A percentile compares a stretch with the other conserved stretches of the same genome.
Evolutionary conservation across 2,329 filamentous ascomycete species (phyloP).

Genomic region (Fusarium sulawesiense): DNA sequence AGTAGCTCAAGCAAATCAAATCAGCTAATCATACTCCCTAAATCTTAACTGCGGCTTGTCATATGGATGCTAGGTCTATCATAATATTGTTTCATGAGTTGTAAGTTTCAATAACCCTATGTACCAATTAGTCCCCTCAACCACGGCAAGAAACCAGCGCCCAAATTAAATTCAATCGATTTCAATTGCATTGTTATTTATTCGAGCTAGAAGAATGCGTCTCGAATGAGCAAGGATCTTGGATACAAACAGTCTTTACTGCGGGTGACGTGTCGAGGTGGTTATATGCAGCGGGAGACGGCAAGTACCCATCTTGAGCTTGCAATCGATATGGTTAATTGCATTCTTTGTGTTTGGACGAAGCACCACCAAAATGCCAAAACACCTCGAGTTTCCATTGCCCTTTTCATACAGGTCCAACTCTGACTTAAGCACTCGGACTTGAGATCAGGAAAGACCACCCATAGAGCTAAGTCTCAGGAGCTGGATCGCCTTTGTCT

Average conservation of each 20-base stretch:
- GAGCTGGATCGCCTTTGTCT: neutral
- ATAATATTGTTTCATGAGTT: neutral
- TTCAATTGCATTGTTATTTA: neutral
- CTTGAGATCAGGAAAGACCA: neutral
- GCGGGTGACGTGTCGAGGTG: conserved; percentile 20
- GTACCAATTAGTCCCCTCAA: neutral
- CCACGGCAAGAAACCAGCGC: neutral
- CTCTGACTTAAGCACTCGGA: neutral
- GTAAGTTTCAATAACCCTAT: neutral
- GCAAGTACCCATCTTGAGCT: conserved; percentile 31
- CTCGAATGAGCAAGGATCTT: neutral
- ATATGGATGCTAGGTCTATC: neutral
- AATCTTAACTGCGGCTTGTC: neutral
- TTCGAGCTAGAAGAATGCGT: neutral
- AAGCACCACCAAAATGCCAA: neutral
- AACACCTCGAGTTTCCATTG: too few species aligned
- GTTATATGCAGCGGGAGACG: conserved; percentile 36
- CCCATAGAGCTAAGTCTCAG: neutral
- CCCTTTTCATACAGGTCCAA: neutral
- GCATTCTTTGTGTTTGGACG: conserved; percentile 3
- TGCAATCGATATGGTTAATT: conserved; percentile 11
- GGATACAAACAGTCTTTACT: conserved; percentile 11
- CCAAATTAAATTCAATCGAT: neutral
- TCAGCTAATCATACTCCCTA: too few species aligned
- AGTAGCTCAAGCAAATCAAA: neutral